Base-by-base conservation (phyloP, 352 stramenopile species). In the Phytopythium cucurbitacearum region DNA sequence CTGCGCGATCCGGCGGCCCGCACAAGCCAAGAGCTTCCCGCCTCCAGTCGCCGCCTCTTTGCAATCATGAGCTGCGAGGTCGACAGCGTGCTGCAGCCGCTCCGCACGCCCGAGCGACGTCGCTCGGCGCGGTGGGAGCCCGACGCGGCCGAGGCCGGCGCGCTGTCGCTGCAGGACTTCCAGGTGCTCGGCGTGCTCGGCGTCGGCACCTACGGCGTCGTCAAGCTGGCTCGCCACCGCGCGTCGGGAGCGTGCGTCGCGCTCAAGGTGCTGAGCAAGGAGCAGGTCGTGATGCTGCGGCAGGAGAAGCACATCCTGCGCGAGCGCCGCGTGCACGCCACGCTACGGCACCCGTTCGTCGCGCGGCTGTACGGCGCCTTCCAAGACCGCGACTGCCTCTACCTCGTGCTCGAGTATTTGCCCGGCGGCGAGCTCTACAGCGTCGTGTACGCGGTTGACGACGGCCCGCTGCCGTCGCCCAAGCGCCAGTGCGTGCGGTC, bases 371-470 rank as follows among this genome's bases (percentile, higher is more conserved):
- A 85, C 51, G 74, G 72, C 34, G 89, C 75, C n/a, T 92, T 94
- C 56, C 84, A 93, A 58, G 86, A 96, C 58, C 67, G 85, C 34
- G 75, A 91, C 43, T 89, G 76, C 50, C 56, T 94, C 12, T 96
- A 91, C 58, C 62, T 96, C 7, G 71, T 90, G 39, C 73, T 94
- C 15, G 82, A 94, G 57, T 90, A 87, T 53, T 59, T 88, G 9
- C 73, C 81, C 0, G 86, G 86, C 37, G 86, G 86, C 10, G 84
- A 94, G 58, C 70, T 95, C 34, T 94, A 71, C 65, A 89, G 73
- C 40, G 56, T 90, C 36, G 72, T 94, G 12, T 89, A 93, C 53
- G 70, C 65, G 39, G 59, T 67, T 21, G 58, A 49, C 35, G 61
- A 71, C 48, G 44, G 60, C 2, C 35, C 46, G n/a, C n/a, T n/a